phyloP scores from a whole-genome alignment of 2,329 filamentous ascomycete genomes.

The Myriosclerotinia scirpicola region DNA sequence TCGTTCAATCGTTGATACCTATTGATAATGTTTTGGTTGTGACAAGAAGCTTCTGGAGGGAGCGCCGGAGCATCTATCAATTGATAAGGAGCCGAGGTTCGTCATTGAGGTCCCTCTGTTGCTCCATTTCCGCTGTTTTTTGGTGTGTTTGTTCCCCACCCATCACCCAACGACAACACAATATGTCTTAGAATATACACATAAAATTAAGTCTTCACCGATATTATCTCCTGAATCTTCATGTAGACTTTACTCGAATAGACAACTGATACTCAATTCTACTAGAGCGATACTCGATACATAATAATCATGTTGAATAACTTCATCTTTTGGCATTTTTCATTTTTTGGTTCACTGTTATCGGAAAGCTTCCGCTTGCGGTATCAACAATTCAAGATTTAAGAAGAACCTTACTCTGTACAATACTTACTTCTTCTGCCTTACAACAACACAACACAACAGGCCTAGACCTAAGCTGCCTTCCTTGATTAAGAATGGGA shows the following conservation, averaged over 20 bases:
- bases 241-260: not conserved
- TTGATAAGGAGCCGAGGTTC: slow-evolving; percentile 17
- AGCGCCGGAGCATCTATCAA: not conserved
- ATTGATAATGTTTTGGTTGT: not conserved
- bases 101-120: not conserved
- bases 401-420: not conserved
- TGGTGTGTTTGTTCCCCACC: slow-evolving; percentile 6
- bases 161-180: slow-evolving; percentile 2
- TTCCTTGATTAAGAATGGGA: not conserved
- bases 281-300: not conserved
- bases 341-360: too few relatives aligned
- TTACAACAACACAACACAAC: too few relatives aligned
- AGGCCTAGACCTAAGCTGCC: not conserved
- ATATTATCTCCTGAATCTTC: slow-evolving; percentile 9
- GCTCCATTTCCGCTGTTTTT: not conserved
- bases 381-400: not conserved
- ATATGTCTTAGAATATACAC: slow-evolving; percentile 11
- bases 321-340: not conserved
- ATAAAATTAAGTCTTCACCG: slow-evolving; percentile 5
- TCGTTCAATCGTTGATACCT: not conserved
- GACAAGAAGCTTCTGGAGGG: not conserved
- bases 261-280: not conserved
- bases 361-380: too few relatives aligned
- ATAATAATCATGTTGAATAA: not conserved
- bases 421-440: not conserved